Base-by-base conservation (phyloP, 1,139 yeast species). In the Diutina pseudorugosa region DNA sequence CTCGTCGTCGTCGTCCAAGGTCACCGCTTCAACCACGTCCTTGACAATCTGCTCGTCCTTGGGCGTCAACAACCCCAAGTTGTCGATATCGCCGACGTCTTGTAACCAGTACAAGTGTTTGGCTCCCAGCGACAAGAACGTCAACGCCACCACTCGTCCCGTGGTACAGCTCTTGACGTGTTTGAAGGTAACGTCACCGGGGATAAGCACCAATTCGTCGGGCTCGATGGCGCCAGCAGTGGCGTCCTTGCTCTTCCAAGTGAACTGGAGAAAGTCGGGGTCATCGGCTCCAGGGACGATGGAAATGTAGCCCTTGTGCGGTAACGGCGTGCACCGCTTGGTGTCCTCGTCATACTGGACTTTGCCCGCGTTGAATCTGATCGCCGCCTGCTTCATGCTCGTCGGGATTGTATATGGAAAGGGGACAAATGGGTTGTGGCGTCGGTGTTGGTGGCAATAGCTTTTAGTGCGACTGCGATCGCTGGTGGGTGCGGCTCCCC, bases 61-160 rank as follows among this genome's bases (percentile, higher is more conserved):
- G 41, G 71, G 77, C 33, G 86, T 82, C 67, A 86, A 76, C 62
- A 78, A 76, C 56, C 78, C 81, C 54, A 80, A 83, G 42, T 75
- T 74, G 54, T 75, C 79, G 30, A 33, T 36, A 60, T 82, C 89
- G 49, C 85, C 84, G 43, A 79, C 74, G 59, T 85, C 90, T 68
- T 93, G 98, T 69, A 93, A 73, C 98, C 98, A 93, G 68, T 84
- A 93, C 66, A 91, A 74, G 62, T 80, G 80, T 65, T 84, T 85
- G 55, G 91, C 90, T 47, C 95, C 94, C 5, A 95, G 85, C 57
- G 93, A 82, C 61, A 79, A 73, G 66, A 90, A 90, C 54, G 86
- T 81, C 65, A 93, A 76, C 54, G 90, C 87, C 66, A 85, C 85
- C 27, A 93, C 90, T 57, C 98, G 74, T 11, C 98, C 98, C 2